Evolutionary conservation across 495 filamentous ascomycete genomes (phyloP), one percentile per base, ranked within the genome.

Genomic region (Hyaloscypha finlandica): DNA sequence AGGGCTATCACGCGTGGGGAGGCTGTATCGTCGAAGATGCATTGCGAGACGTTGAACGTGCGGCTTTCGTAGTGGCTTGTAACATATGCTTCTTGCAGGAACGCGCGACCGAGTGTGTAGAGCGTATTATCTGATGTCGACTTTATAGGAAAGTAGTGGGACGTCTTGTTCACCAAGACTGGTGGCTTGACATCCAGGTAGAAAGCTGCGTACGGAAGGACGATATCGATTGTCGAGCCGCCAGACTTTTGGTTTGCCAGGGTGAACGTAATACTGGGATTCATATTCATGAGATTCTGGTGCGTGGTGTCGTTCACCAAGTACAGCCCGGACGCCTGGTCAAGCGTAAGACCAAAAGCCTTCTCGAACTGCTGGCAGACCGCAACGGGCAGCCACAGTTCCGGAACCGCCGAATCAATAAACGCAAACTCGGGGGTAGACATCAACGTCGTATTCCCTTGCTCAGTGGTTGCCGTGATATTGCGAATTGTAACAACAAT

Each of bases 71-170:
- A 83, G 69, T 85, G 78, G 1, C 77, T 79, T 0, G 77, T 75
- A 25, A 83, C 72, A 54, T 61, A 68, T 83, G 85, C 80, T 77
- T 87, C 85, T 71, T 88, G 85, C 19, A 87, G 72, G 61, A 88
- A 87, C 14, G 79, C 79, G 31, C 85, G 75, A 5, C 85, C 85
- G 3, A 88, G 76, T 0, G 81, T 84, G 71, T 84, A 87, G 65
- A 87, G 85, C 0, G 74, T 77, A 14, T 79, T 74, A 66, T 86
- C 82, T 31, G 72, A 73, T 14, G 81, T 83, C 30, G 81, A 74
- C 56, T 79, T 79, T 14, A 88, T 72, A 0, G 85, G 84, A 63
- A 87, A 88, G 66, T 87, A 88, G 32, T 70, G 71, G 5, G 74
- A 75, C 6, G 61, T 71, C 31, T 76, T 74, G 42, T 72, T 69